These are phyloP conservation scores for Azolla pinnata DNA, from an alignment of 75 land plant species.

Conservation along the genomic window DNA sequence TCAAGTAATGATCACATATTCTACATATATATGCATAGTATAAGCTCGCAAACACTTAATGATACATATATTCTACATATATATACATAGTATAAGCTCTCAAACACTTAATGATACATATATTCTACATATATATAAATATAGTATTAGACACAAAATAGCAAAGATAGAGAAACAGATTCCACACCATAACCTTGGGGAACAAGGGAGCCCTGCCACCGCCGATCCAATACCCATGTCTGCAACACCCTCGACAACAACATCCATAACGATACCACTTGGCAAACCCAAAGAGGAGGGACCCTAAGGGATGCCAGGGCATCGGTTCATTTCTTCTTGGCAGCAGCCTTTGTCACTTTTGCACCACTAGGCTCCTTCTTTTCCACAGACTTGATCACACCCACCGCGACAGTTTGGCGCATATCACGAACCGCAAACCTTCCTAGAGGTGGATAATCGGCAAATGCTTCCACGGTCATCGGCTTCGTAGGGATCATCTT, in stretches of 20 bases:
- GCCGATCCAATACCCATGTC: constrained; percentile 49
- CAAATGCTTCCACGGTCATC: constrained; percentile 76
- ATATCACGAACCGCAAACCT: constrained; percentile 56
- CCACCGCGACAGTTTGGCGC: constrained; percentile 47
- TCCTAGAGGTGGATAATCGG: constrained; percentile 76
- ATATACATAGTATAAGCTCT: too few relatives aligned
- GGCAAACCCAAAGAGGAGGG: neutral
- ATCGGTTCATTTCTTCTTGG: constrained; percentile 20
- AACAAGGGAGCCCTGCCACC: constrained; percentile 24
- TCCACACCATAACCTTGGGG: too few relatives aligned
- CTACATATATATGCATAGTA: too few relatives aligned
- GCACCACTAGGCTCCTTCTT: constrained; percentile 59
- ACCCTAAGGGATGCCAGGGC: neutral
- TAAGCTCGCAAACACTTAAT: too few relatives aligned
- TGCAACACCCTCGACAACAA: constrained; percentile 21
- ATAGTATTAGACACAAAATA: too few relatives aligned
- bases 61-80: too few relatives aligned
- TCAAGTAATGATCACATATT: too few relatives aligned
- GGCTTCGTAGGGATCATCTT: constrained; percentile 81
- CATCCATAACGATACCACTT: neutral
- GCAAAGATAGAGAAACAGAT: too few relatives aligned
- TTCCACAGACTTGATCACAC: constrained; percentile 48
- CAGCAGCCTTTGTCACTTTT: constrained; percentile 46
- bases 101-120: too few relatives aligned
- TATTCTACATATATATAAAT: too few relatives aligned